These are phyloP conservation scores for Gnomoniopsis smithogilvyi DNA, from an alignment of 2,329 filamentous ascomycete species.

Conservation along the genomic window DNA sequence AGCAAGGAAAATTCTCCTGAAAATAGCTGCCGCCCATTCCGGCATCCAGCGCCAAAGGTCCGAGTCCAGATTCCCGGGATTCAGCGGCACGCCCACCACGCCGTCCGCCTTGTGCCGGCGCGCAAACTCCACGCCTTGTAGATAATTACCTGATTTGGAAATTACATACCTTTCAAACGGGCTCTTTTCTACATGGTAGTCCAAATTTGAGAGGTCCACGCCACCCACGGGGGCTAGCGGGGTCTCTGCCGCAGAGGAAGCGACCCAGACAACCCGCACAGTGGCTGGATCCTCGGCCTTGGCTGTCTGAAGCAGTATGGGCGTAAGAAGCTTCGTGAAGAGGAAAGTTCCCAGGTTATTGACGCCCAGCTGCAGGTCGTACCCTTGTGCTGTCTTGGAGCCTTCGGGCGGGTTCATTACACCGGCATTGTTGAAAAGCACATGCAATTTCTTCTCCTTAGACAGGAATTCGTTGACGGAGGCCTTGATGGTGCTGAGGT, in stretches of 20 bases:
- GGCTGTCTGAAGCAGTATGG: constrained; percentile 8
- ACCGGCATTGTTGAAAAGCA: constrained; percentile 39
- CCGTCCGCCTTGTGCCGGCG: constrained; percentile 21
- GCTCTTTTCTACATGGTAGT: constrained; percentile 6
- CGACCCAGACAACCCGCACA: constrained; percentile 16
- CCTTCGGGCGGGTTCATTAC: constrained; percentile 30
- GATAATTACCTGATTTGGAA: constrained; percentile 25
- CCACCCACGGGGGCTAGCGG: background rate
- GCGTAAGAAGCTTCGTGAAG: constrained; percentile 17
- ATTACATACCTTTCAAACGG: constrained; percentile 19
- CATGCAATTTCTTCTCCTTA: constrained; percentile 28
- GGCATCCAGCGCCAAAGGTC: constrained; percentile 19
- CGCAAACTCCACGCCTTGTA: constrained; percentile 23
- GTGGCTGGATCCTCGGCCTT: background rate
- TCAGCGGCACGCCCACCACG: constrained; percentile 24
- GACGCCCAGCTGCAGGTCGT: constrained; percentile 17
- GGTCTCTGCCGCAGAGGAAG: constrained; percentile 12
- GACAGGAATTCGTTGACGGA: constrained; percentile 22
- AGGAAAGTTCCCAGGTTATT: constrained; percentile 17
- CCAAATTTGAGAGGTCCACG: constrained; percentile 11
- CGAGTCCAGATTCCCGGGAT: constrained; percentile 27
- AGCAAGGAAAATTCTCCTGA: constrained; percentile 15
- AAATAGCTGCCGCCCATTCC: background rate
- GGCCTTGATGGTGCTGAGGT: constrained; percentile 25
- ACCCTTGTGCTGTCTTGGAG: constrained; percentile 22